Conservation (phyloP, 176 grass and related monocot species). For the Chloris gayana region DNA sequence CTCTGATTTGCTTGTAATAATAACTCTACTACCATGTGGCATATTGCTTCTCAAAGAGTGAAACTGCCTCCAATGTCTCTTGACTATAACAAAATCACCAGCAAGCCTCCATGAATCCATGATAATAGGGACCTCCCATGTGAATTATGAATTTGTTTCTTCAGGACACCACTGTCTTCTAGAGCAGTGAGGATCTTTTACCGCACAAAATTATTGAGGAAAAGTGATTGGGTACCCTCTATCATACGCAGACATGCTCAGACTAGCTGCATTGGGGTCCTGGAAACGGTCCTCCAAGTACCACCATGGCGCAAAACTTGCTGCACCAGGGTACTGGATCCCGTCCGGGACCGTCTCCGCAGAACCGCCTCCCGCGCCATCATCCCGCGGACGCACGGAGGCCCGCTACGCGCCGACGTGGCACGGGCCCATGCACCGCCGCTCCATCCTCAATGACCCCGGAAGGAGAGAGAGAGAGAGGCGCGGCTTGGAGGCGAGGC, state of each 20-base stretch:
- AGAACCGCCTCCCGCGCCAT: too few relatives aligned
- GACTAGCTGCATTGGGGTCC: too few relatives aligned
- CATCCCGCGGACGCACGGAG: too few relatives aligned
- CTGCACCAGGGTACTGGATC: too few relatives aligned
- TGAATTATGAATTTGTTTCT: neutral
- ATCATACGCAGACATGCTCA: constrained; percentile 46
- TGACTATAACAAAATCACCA: neutral
- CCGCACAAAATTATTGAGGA: neutral
- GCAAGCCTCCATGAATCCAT: neutral
- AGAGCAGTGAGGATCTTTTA: neutral
- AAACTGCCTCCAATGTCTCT: neutral
- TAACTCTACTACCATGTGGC: constrained; percentile 23
- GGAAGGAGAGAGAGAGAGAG: too few relatives aligned
- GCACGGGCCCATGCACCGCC: too few relatives aligned
- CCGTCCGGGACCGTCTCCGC: too few relatives aligned
- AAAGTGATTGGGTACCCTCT: constrained; percentile 40
- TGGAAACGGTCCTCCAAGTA: too few relatives aligned
- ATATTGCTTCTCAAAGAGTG: neutral
- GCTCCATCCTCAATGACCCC: too few relatives aligned
- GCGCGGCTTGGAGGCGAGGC: too few relatives aligned
- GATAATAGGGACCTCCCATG: neutral
- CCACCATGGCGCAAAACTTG: too few relatives aligned
- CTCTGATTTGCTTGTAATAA: neutral
- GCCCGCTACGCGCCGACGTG: too few relatives aligned
- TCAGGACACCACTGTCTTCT: neutral